phyloP scores from a whole-genome alignment of 225 moss, liverwort and hornwort species.

The Antitrichia curtipendula region DNA sequence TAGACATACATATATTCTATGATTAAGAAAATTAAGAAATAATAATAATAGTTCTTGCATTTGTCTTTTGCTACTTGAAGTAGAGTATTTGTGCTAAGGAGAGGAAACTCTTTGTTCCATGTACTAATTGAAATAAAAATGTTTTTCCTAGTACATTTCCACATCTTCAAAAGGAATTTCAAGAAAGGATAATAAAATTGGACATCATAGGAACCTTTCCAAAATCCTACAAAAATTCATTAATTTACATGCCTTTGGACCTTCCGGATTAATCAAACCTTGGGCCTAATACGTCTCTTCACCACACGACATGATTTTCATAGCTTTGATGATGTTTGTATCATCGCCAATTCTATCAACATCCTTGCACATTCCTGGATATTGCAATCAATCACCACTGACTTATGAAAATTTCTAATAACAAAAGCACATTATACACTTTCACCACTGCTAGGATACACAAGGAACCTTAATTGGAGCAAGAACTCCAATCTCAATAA shows the following conservation, averaged over 20 bases:
- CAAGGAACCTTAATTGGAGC: too few relatives aligned
- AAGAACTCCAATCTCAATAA: too few relatives aligned
- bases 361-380: neutral
- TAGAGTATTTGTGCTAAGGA: too few relatives aligned
- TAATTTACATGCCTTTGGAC: neutral
- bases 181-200: neutral
- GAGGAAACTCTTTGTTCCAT: neutral
- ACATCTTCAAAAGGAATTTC: neutral
- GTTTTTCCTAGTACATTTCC: neutral
- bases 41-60: neutral
- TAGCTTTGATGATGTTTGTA: neutral
- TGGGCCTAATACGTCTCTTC: neutral
- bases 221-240: neutral
- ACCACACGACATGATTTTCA: neutral
- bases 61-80: neutral
- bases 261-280: neutral
- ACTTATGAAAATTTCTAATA: neutral
- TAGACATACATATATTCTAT: neutral
- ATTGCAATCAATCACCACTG: neutral
- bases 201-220: neutral
- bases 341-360: neutral
- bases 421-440: neutral
- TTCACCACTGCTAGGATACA: too few relatives aligned
- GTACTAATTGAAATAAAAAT: neutral
- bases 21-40: neutral